phyloP scores from a whole-genome alignment of 2,329 filamentous ascomycete species.

The Parascedosporium putredinis region DNA sequence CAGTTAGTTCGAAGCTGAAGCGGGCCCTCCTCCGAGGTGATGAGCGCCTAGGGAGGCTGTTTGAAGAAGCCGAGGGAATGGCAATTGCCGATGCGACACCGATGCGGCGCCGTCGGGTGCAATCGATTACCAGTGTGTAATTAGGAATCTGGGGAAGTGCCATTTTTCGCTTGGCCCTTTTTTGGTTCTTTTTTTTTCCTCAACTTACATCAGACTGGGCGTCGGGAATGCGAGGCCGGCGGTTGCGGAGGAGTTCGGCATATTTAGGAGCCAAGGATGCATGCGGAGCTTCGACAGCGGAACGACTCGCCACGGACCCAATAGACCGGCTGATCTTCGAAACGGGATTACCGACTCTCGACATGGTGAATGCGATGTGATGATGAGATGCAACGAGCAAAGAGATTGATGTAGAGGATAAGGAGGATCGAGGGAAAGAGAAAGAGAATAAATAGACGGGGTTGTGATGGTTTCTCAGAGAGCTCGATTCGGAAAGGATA shows the following conservation, averaged over 20 bases:
- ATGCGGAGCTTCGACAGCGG: slow-evolving; percentile 24
- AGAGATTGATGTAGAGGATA: too few species aligned
- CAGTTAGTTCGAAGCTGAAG: background rate
- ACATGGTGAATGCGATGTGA: slow-evolving; percentile 23
- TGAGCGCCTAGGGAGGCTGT: background rate
- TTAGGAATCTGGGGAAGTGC: too few species aligned
- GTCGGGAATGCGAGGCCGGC: slow-evolving; percentile 14
- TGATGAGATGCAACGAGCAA: too few species aligned
- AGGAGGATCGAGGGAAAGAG: background rate
- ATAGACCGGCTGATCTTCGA: slow-evolving; percentile 38
- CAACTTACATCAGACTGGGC: slow-evolving; percentile 30
- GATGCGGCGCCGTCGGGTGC: background rate
- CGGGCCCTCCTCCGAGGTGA: background rate
- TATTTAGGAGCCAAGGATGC: slow-evolving; percentile 35
- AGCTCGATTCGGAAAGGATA: too few species aligned
- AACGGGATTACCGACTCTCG: slow-evolving; percentile 38
- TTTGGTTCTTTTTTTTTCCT: slow-evolving; percentile 3
- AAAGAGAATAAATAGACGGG: background rate
- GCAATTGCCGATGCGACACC: background rate
- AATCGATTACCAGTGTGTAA: too few species aligned
- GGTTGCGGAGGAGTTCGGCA: slow-evolving; percentile 29
- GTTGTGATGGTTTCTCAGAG: too few species aligned
- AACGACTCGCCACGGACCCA: slow-evolving; percentile 27
- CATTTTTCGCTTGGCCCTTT: background rate
- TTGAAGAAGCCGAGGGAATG: background rate